These are phyloP conservation scores for Phytopythium kandeliae DNA, from an alignment of 352 stramenopile genomes.

Conservation along the genomic window DNA sequence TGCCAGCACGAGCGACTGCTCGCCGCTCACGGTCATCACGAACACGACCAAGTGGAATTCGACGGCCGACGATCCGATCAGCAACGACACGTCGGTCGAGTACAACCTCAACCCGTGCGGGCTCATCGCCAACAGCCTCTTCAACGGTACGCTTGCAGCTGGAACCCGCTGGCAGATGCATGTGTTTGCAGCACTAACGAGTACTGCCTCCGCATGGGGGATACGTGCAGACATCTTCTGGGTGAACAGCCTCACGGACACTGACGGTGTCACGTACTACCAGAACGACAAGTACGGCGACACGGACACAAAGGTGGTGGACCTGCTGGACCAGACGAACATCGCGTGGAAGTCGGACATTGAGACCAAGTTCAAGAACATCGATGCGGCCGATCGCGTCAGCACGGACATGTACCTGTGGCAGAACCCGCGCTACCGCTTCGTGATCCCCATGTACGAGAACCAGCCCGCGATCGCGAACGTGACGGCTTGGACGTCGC, in stretches of 20 bases:
- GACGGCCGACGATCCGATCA: slow-evolving; percentile 29
- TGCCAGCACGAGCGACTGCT: slow-evolving; percentile 69
- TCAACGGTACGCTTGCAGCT: slow-evolving; percentile 85
- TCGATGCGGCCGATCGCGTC: slow-evolving; percentile 33
- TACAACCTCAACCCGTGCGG: slow-evolving; percentile 96
- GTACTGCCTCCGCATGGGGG: too few relatives aligned
- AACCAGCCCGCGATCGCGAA: slow-evolving; percentile 55
- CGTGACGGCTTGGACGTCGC: slow-evolving; percentile 75
- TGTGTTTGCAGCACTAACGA: too few relatives aligned
- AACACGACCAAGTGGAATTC: slow-evolving; percentile 72
- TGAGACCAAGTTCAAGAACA: slow-evolving; percentile 95
- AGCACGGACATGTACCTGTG: slow-evolving; percentile 64
- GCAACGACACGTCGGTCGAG: slow-evolving; percentile 22
- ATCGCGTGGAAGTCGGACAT: slow-evolving; percentile 97
- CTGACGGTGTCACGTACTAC: slow-evolving; percentile 39
- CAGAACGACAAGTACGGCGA: slow-evolving; percentile 53
- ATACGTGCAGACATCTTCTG: slow-evolving; percentile 76
- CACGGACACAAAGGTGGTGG: slow-evolving; percentile 47
- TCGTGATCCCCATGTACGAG: slow-evolving; percentile 67
- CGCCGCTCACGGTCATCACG: slow-evolving; percentile 55
- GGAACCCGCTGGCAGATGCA: background rate
- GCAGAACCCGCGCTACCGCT: slow-evolving; percentile 81
- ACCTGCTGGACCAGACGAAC: slow-evolving; percentile 90
- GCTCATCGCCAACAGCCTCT: slow-evolving; percentile 98
- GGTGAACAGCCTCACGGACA: slow-evolving; percentile 62